phyloP scores from a whole-genome alignment of 768 basidiomycete species.

The Tylopilus plumbeoviolaceoides region DNA sequence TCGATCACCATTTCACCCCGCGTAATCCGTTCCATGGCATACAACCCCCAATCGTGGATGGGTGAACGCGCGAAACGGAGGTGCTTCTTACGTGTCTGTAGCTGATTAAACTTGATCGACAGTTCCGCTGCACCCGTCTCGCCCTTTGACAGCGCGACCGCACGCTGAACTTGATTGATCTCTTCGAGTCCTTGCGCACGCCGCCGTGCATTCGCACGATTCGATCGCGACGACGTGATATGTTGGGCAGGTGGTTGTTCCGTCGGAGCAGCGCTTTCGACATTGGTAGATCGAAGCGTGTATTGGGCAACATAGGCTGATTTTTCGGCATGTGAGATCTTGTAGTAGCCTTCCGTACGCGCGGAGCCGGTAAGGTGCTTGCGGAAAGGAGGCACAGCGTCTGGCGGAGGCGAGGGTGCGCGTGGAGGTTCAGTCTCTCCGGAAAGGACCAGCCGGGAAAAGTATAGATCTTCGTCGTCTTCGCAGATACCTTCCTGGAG shows the following conservation, averaged over 20 bases:
- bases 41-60: slow-evolving; percentile 98
- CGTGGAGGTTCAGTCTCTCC: slow-evolving; percentile 24
- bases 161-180: slow-evolving; percentile 86
- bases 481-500: slow-evolving; percentile 57
- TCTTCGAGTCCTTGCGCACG: slow-evolving; percentile 92
- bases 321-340: slow-evolving; percentile 89
- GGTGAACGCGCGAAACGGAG: slow-evolving; percentile 91
- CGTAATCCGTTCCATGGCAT: slow-evolving; percentile 94
- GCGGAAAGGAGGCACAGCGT: slow-evolving; percentile 52
- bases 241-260: slow-evolving; percentile 47
- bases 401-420: slow-evolving; percentile 33
- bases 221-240: slow-evolving; percentile 77
- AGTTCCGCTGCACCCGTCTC: slow-evolving; percentile 68
- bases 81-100: slow-evolving; percentile 97
- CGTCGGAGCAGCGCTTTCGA: slow-evolving; percentile 38
- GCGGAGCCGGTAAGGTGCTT: slow-evolving; percentile 83
- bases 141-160: slow-evolving; percentile 70
- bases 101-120: slow-evolving; percentile 96
- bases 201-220: slow-evolving; percentile 87
- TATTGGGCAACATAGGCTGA: slow-evolving; percentile 90
- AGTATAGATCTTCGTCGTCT: slow-evolving; percentile 90
- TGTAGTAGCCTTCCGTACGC: slow-evolving; percentile 93
- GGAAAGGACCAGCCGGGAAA: slow-evolving; percentile 42
- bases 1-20: slow-evolving; percentile 99
- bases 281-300: slow-evolving; percentile 52